Evolutionary conservation across 768 basidiomycete species (phyloP), one percentile per base, ranked within the genome.

Genomic region (Lactifluus volemus): DNA sequence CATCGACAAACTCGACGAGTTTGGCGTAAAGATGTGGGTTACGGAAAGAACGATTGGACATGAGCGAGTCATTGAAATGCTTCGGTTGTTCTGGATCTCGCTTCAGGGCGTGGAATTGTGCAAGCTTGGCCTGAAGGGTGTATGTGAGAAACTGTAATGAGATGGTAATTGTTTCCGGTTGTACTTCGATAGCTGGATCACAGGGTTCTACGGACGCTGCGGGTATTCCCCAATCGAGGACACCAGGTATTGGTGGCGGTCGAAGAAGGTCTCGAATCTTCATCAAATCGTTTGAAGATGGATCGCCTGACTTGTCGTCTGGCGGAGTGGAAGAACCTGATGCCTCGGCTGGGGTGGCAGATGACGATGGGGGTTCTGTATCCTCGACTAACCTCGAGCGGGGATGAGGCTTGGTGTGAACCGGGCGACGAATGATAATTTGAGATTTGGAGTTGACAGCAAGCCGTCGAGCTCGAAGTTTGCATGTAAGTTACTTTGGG

Each of bases 1-100:
- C 88, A 60, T 89, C 88, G 15, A 97, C 85, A 70, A 95, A 97
- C 69, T 97, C 92, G 63, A 99, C 95, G 2, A 99, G 83, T 67
- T 93, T 93, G 12, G 90, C 79, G 72, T 96, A 97, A n/a, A 98
- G 82, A 69, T 97, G 92, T 0, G 96, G 96, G 69, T 99, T 99
- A 30, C 93, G 85, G 74, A 98, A 99, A 4, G 92, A 86, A 48
- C 92, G 86, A 66, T 89, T 92, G 8, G 86, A 83, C 85, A 98
- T 92, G 45, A 99, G 81, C 1, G 91, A 91, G 72, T 97, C 93
- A 71, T 98, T 99, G 76, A 97, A 98, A 72, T 97, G 94, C 66
- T 86, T 85, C 1, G 89, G 87, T 67, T 81, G 80, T 1, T 63
- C 61, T 10, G 81, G 69, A 67, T 85, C 80, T 32, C 76, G 73